phyloP scores from a whole-genome alignment of 352 stramenopile species.

The Phytophthora boehmeriae region DNA sequence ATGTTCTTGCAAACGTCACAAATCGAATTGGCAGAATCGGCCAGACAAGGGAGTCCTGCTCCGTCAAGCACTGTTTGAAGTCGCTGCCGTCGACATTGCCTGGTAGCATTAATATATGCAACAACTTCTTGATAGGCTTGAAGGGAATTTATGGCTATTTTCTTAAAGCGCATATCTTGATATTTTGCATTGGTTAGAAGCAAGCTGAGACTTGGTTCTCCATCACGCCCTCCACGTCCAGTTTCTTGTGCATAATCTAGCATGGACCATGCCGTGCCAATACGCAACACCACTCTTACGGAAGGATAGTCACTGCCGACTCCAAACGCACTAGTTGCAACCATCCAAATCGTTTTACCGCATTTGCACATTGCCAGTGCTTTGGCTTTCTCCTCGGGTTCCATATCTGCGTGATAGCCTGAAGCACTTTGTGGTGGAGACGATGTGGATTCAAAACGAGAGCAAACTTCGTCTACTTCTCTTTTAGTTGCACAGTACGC shows the following conservation, averaged over 20 bases:
- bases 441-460: no score
- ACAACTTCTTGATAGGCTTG: background rate
- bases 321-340: background rate
- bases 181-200: no score
- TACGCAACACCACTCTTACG: background rate
- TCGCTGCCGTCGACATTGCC: background rate
- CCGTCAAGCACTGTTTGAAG: background rate
- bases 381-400: background rate
- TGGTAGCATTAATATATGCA: background rate
- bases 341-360: background rate
- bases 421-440: no score
- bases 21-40: background rate
- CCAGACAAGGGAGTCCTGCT: background rate
- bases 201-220: no score
- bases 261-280: no score
- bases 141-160: background rate
- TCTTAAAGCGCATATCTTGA: background rate
- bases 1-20: background rate
- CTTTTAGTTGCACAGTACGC: background rate
- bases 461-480: background rate
- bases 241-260: no score
- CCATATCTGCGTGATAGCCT: background rate
- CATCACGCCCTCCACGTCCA: no score
- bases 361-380: background rate
- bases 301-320: background rate